A percentile compares a stretch with the other conserved stretches of the same genome.
Evolutionary conservation across 441 rosid species (phyloP).

Genomic region (Populus hybrid): DNA sequence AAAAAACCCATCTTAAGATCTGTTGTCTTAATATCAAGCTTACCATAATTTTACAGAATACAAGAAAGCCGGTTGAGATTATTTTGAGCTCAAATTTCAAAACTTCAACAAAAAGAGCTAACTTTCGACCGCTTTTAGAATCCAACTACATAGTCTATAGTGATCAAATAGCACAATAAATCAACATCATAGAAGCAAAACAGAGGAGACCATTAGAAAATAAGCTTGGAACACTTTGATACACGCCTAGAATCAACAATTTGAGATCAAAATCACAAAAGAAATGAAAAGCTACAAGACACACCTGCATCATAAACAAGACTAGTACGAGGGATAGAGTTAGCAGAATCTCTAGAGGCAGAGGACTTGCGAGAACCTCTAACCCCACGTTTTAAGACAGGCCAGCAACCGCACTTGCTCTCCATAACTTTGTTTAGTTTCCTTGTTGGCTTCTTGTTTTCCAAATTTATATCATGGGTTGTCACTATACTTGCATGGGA

Average conservation of each 20-base stretch:
- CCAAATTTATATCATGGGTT: slow-evolving; percentile 27
- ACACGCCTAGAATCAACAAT: neutral
- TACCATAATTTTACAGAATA: neutral
- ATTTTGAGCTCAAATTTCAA: neutral
- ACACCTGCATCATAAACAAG: slow-evolving; percentile 75
- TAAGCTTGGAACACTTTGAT: neutral
- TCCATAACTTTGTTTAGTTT: slow-evolving; percentile 26
- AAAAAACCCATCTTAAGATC: slow-evolving; percentile 22
- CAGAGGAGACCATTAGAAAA: neutral
- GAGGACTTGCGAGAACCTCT: slow-evolving; percentile 52
- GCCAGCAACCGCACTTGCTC: slow-evolving; percentile 63
- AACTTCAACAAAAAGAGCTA: neutral
- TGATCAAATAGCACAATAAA: neutral
- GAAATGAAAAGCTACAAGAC: neutral
- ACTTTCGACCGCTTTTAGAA: neutral
- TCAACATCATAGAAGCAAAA: slow-evolving; percentile 1
- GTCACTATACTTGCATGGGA: slow-evolving; percentile 22
- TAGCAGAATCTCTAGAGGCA: slow-evolving; percentile 52
- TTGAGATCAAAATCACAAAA: neutral
- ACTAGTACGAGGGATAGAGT: slow-evolving; percentile 62
- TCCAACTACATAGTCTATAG: neutral
- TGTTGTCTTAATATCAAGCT: slow-evolving; percentile 2
- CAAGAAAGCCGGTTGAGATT: neutral
- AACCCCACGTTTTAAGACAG: slow-evolving; percentile 48
- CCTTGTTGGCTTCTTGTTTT: neutral